Evolutionary conservation across 225 moss, liverwort and hornwort genomes (phyloP).

Genomic region (Polytrichum commune): DNA sequence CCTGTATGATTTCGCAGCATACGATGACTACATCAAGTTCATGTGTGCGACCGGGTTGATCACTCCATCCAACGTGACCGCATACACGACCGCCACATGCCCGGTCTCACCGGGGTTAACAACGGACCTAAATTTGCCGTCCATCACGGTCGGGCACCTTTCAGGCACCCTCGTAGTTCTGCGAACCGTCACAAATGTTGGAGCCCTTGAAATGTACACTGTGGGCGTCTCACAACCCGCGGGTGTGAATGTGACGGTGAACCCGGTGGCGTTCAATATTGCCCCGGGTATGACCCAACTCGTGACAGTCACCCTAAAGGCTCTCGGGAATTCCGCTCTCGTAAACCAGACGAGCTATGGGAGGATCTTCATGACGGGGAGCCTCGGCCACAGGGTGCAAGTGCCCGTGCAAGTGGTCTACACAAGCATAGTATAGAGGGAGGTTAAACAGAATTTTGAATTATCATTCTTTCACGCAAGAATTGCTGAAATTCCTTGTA

Average conservation of each 20-base stretch:
- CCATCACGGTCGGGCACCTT: slow-evolving; percentile 39
- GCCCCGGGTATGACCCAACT: slow-evolving; percentile 29
- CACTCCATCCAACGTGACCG: slow-evolving; percentile 20
- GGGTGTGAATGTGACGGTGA: slow-evolving; percentile 33
- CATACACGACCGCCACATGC: slow-evolving; percentile 32
- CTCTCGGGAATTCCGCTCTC: slow-evolving; percentile 2
- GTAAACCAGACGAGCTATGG: slow-evolving; percentile 54
- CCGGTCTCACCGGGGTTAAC: slow-evolving; percentile 27
- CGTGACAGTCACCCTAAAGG: slow-evolving; percentile 33
- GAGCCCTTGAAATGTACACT: slow-evolving; percentile 28
- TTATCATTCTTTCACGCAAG: too few relatives aligned
- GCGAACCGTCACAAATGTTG: slow-evolving; percentile 33
- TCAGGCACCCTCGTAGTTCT: slow-evolving; percentile 13
- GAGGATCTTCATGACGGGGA: slow-evolving; percentile 30
- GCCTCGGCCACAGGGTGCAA: slow-evolving; percentile 40
- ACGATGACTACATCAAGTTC: slow-evolving; percentile 61
- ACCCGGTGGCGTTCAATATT: slow-evolving; percentile 29
- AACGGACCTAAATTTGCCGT: slow-evolving; percentile 45
- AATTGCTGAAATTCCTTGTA: too few relatives aligned
- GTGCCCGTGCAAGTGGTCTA: slow-evolving; percentile 43
- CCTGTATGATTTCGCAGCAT: slow-evolving; percentile 27
- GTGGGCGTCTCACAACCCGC: slow-evolving; percentile 18
- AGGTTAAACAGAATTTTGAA: too few relatives aligned
- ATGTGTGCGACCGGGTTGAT: slow-evolving; percentile 32
- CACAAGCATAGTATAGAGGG: slow-evolving; percentile 8